Evolutionary conservation across 345 rosid species (phyloP).

Genomic region (Gossypium arboreum): DNA sequence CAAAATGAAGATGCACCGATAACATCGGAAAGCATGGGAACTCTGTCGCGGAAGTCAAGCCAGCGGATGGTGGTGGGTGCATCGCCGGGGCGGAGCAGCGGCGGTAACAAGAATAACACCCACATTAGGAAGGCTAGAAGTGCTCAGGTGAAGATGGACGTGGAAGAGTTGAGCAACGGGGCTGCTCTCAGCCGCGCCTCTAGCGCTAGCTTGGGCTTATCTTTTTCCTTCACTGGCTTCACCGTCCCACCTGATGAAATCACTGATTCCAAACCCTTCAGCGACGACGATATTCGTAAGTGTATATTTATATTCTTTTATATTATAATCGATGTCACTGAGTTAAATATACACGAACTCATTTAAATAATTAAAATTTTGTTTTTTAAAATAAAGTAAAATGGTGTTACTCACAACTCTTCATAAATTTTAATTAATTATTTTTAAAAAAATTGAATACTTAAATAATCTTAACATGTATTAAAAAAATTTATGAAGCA

Average conservation of each 20-base stretch:
- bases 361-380: no score
- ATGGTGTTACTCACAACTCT: no score
- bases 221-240: slow-evolving; percentile 96
- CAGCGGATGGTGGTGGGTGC: slow-evolving; percentile 42
- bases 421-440: neutral
- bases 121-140: slow-evolving; percentile 90
- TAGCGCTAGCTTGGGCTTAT: slow-evolving; percentile 85
- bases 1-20: slow-evolving; percentile 20
- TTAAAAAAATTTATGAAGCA: neutral
- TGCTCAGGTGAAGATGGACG: slow-evolving; percentile 65
- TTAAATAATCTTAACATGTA: neutral
- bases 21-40: slow-evolving; percentile 28
- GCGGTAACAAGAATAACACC: slow-evolving; percentile 44
- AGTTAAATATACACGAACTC: no score
- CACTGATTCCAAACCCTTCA: slow-evolving; percentile 69
- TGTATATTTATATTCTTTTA: neutral
- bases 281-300: slow-evolving; percentile 92
- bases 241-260: slow-evolving; percentile 74
- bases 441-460: neutral
- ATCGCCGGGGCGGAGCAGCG: slow-evolving; percentile 62
- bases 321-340: no score
- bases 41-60: slow-evolving; percentile 67
- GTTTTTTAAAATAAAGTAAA: no score
- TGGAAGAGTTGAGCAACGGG: slow-evolving; percentile 76
- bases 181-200: slow-evolving; percentile 95